Evolutionary conservation across 2,329 filamentous ascomycete species (phyloP), one percentile per base, ranked within the genome.

Genomic region (Neocucurbitaria cava): DNA sequence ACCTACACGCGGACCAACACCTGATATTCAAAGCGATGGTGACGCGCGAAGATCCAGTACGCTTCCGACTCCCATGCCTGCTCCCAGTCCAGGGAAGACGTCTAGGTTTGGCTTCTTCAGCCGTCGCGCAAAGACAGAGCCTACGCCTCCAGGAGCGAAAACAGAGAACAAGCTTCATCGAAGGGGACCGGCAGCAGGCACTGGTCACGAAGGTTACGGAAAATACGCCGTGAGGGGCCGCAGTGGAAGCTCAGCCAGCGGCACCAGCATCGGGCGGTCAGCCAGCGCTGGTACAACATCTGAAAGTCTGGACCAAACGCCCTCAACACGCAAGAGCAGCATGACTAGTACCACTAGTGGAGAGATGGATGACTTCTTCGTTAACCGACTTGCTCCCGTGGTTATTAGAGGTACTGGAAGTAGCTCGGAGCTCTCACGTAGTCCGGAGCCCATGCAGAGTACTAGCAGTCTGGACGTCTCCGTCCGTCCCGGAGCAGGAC

Each of bases 141-240:
- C 83, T 3, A 81, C 86, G 38, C 71, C 75, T n/a, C 56, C 76
- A 10, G 55, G 72, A 0, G 83, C 87, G n/a, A 86, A 83, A 69
- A 81, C 83, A 33, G 86, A 88, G 8, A 87, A 83, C 59, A 70
- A 79, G 7, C 56, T 79, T 21, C 62, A 62, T 1, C 66, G 89
- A 24, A 94, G 92, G 74, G 93, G 94, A 0, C 94, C 94, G 20
- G 86, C 85, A 15, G 94, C 94, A 36, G 94, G 94, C n/a, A 98
- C 94, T 33, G 94, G 94, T 0, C 92, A 98, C 68, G 94, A 98
- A 77, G 89, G 89, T 1, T 93, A 94, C 66, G 89, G 89, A 0
- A 84, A 84, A 51, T 80, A 91, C 51, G 86, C 87, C 2, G 78
- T 82, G 5, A 84, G 87, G 53, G 84, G 88, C 26, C 84, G 89